Base-by-base conservation (phyloP, 2,329 filamentous ascomycete species). In the Helotiales sp. region DNA sequence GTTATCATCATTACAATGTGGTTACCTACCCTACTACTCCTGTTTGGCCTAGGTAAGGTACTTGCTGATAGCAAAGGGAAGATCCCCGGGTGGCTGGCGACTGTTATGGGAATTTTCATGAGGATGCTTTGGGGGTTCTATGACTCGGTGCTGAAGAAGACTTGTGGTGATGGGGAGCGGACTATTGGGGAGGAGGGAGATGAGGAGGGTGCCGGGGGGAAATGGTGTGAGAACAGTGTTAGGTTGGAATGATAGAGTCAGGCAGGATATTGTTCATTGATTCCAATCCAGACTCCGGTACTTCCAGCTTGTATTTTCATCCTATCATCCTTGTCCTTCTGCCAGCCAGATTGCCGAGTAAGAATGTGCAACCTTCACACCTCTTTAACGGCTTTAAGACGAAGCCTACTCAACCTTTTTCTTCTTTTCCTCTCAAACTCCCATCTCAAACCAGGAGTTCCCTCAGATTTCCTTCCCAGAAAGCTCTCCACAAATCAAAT, bases 121-220 rank as follows among this genome's bases (percentile, higher is more conserved):
- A 83, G 80, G 1, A 76, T 82, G 0, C 79, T 89, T 72, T 94
- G 91, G 91, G 74, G 72, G 54, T 84, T 79, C 55, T 93, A 93
- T 79, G 91, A 93, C 79, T 68, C 61, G 0, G 75, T 87, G 20
- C 90, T 91, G 71, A 89, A 87, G 77, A 81, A 79, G 0, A 47
- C 90, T 0, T 97, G 96, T 82, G 95, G 95, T 0, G 92, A 98
- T 76, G 96, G 96, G 0, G 95, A 98, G 83, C 86, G 85, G 73
- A 89, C 87, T 43, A 64, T 71, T 50, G 58, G 55, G 13, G 57
- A 67, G 43, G 68, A 68, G 11, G 64, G 69, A 59, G 66, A 65
- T n/a, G 66, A 70, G 26, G 61, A 58, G 20, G 49, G 34, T 34
- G 63, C 40, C 6, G 60, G 47, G 28, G 50, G 20, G 32, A 54